Base-by-base conservation (phyloP, 768 basidiomycete species). In the Xerocomus brunneocitrinus region DNA sequence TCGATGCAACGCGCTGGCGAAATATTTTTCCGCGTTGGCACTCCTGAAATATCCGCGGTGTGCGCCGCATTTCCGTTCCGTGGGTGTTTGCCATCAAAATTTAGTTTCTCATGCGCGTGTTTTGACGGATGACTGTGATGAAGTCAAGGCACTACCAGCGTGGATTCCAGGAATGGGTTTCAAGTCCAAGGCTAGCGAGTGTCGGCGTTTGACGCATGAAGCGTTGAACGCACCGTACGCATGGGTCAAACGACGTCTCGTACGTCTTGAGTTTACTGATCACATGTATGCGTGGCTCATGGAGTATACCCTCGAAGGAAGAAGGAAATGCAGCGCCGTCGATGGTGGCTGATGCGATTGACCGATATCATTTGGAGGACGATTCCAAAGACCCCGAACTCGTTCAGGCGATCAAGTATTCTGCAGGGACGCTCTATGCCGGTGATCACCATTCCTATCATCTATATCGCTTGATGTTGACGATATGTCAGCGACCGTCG, bases 91-190 rank as follows among this genome's bases (percentile, higher is more conserved):
- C 7, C 13, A 19, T 39, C 8, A 14, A 4, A 25, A 39, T 19
- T 4, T 8, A 10, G 25, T 22, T 22, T 3, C 19, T 3, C 16
- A 9, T 40, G 19, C 39, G 39, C 12, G 5, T 16, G 34, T 25
- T 2, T 44, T 49, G 3, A 52, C n/a, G 14, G 38, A 8, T 16
- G 19, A 22, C 9, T 45, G 14, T 19, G 24, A 16, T 35, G 3
- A 25, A 67, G 68, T 64, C n/a, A 50, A 38, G n/a, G 25, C 49
- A 0, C 22, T 66, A 27, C 66, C 62, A 0, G 47, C 43, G 5
- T 69, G 68, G 70, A 43, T 69, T 22, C 70, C 65, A 0, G 63
- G 65, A 7, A 60, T 67, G 46, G 46, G 53, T 3, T 61, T 67
- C 55, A 62, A 65, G 27, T 41, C 52, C 24, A 19, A 53, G 24